A percentile compares a stretch with the other conserved stretches of the same genome.
Evolutionary conservation across 2,329 filamentous ascomycete species (phyloP).

Genomic region (Arthrinium phaeospermum): DNA sequence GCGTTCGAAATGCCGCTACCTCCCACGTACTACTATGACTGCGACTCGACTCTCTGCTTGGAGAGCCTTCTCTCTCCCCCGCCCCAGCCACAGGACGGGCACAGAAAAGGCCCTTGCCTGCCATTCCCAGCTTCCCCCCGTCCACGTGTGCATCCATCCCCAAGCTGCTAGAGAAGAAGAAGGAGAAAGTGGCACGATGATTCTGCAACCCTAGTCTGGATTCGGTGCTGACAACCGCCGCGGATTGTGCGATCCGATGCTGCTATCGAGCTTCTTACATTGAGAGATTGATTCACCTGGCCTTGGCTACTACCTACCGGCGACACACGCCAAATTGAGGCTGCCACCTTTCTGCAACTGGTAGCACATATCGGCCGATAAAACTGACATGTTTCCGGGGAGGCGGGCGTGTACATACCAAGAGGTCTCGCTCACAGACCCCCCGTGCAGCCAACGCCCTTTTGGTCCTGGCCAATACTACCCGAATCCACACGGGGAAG

Average conservation of each 20-base stretch:
- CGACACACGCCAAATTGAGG: not conserved
- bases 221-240: not conserved
- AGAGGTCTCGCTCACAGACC: not conserved
- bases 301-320: not conserved
- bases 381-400: conserved; percentile 8
- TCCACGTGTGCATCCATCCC: conserved; percentile 3
- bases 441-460: not conserved
- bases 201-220: not conserved
- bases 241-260: not conserved
- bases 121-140: not conserved
- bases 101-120: not conserved
- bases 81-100: not conserved
- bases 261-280: not conserved
- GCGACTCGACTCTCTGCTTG: not conserved
- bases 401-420: not conserved
- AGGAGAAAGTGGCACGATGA: not conserved
- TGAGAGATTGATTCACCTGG: not conserved
- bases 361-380: conserved; percentile 13
- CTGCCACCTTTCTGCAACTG: not conserved
- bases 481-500: conserved; percentile 6
- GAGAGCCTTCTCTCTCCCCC: not conserved
- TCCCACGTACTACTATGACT: not conserved
- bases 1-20: not conserved
- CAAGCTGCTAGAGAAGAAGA: not conserved
- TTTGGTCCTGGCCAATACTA: not conserved